A percentile compares a stretch with the other conserved stretches of the same genome.
Conservation (phyloP, 2,329 filamentous ascomycete species). For the Xylariomycetidae sp. region DNA sequence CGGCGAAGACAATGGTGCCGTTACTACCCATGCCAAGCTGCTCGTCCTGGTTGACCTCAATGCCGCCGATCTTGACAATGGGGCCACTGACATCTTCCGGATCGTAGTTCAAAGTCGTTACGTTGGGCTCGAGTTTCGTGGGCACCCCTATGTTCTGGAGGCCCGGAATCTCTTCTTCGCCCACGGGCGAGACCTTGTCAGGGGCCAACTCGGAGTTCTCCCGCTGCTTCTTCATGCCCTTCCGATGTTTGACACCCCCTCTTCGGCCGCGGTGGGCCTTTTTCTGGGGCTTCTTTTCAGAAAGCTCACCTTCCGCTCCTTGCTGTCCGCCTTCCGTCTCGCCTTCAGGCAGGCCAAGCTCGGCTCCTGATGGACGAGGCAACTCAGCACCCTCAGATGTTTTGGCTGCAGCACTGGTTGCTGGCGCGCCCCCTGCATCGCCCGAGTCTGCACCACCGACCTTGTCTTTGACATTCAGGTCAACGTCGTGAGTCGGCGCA, state of each 20-base stretch:
- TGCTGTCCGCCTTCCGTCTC: constrained; percentile 16
- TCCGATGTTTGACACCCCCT: constrained; percentile 63
- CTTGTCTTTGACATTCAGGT: constrained; percentile 5
- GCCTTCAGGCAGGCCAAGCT: too few species aligned
- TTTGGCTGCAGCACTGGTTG: too few species aligned
- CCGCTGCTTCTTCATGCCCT: constrained; percentile 49
- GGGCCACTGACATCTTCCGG: constrained; percentile 54
- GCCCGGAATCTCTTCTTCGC: constrained; percentile 50
- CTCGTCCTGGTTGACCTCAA: constrained; percentile 58
- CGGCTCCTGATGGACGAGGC: too few species aligned
- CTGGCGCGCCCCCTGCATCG: too few species aligned
- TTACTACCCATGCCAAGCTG: constrained; percentile 79
- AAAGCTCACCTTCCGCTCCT: constrained; percentile 21
- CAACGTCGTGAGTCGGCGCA: constrained; percentile 1
- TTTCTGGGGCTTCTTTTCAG: constrained; percentile 58
- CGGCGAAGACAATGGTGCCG: constrained; percentile 92
- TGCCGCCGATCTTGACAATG: constrained; percentile 55
- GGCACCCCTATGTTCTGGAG: constrained; percentile 52
- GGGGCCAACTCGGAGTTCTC: constrained; percentile 45
- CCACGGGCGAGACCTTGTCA: constrained; percentile 34
- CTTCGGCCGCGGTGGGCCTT: constrained; percentile 66
- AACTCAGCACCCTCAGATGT: too few species aligned
- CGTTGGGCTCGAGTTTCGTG: constrained; percentile 53
- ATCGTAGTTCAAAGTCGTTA: constrained; percentile 51
- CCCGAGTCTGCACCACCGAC: too few species aligned